Evolutionary conservation across 352 stramenopile species (phyloP), one percentile per base, ranked within the genome.

Genomic region (Pythium vanterpoolii): DNA sequence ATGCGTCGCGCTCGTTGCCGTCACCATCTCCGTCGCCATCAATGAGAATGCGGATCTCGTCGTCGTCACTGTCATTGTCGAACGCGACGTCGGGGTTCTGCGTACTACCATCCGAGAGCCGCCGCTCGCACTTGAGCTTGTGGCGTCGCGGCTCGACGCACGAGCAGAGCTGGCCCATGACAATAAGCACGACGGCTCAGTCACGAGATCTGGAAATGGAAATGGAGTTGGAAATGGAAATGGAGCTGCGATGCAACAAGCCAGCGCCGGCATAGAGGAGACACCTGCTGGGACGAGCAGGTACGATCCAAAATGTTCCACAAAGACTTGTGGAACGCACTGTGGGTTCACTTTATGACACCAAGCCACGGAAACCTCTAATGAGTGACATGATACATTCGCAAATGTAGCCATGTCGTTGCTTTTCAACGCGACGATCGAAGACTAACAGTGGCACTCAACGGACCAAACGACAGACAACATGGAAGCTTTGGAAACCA

Each of bases 81-180:
- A 39, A n/a, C 21, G 26, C 60, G 3, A 4, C 13, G 33, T 68
- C 43, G 39, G 33, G 7, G 18, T 11, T 24, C 16, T 50, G 40
- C 31, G 43, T 61, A 38, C 30, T 33, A 24, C 76, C 83, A 52
- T 87, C 81, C 21, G 76, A 92, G 36, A 69, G 64, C 27, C 76
- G 79, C 31, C 77, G 76, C 70, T 78, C 68, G 44, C 75, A 72
- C 67, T 87, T 87, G 30, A 48, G 43, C 56, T 56, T 57, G 23
- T 61, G 77, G 26, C 38, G 56, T 26, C 34, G 62, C 30, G 87
- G 79, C 50, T 90, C 69, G 60, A 87, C 54, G 61, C 85, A 95
- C 55, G 85, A 89, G 63, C 85, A 95, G 59, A 75, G 61, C 62
- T 90, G 79, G 31, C 83, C 79, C 85, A 93, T 93, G 43, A 7